Evolutionary conservation across 2,329 filamentous ascomycete genomes (phyloP).

Genomic region (Coleophoma crateriformis): DNA sequence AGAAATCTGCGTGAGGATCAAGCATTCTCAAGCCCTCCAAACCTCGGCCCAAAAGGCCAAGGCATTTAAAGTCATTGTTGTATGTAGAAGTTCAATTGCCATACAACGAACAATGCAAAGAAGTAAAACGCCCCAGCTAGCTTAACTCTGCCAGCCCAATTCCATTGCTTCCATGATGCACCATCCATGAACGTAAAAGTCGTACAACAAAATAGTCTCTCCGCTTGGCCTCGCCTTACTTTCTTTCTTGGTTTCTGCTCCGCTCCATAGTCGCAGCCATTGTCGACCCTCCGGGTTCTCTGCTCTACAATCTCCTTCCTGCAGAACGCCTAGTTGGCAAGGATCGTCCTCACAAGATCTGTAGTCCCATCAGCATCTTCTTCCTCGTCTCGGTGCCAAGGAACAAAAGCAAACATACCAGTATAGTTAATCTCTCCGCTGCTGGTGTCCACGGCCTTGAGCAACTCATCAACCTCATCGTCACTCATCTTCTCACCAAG

Average conservation of each 20-base stretch:
- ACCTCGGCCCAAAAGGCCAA: too few species aligned
- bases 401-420: conserved; percentile 48
- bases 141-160: conserved; percentile 9
- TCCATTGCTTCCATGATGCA: conserved; percentile 5
- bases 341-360: conserved; percentile 83
- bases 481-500: conserved; percentile 99
- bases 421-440: conserved; percentile 97
- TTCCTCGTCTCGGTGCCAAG: not conserved
- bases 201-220: conserved; percentile 12
- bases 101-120: not conserved
- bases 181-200: conserved; percentile 8
- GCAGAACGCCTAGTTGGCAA: conserved; percentile 62
- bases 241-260: not conserved
- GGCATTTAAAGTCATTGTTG: too few species aligned
- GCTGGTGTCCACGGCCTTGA: conserved; percentile 96
- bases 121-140: conserved; percentile 4
- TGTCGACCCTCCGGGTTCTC: too few species aligned
- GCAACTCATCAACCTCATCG: conserved; percentile 95
- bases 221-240: not conserved
- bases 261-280: conserved; percentile 1
- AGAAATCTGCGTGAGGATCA: too few species aligned
- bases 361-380: conserved; percentile 9
- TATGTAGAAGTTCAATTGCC: too few species aligned
- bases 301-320: not conserved
- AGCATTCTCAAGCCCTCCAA: too few species aligned